These are phyloP conservation scores for Blastobotrys peoriensis DNA, from an alignment of 805 yeast genomes.

Conservation along the genomic window DNA sequence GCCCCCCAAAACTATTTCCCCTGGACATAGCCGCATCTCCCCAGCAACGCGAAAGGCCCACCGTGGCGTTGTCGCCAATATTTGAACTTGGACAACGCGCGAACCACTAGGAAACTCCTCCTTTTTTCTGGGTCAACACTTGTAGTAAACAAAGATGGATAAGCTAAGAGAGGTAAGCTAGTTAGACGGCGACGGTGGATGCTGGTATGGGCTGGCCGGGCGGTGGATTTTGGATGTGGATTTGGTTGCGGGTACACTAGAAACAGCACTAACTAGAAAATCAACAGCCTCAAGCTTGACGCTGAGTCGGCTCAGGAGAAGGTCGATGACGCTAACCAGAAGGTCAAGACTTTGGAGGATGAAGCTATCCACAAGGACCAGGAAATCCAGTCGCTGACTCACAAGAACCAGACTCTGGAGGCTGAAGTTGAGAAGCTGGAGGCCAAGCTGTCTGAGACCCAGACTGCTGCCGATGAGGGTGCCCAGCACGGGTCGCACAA, in stretches of 20 bases:
- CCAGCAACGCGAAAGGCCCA: not conserved
- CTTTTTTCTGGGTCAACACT: not conserved
- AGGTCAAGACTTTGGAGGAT: slow-evolving; percentile 87
- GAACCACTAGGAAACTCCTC: slow-evolving; percentile 2
- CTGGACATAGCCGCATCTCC: not conserved
- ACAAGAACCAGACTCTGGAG: slow-evolving; percentile 87
- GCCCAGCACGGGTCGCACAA: slow-evolving; percentile 81
- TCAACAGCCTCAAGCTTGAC: slow-evolving; percentile 83
- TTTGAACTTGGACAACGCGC: not conserved
- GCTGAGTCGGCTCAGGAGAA: slow-evolving; percentile 97
- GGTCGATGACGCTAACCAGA: slow-evolving; percentile 77
- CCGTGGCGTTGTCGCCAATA: not conserved
- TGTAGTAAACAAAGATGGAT: slow-evolving; percentile 34
- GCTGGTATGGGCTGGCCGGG: too few species aligned
- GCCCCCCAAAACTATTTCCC: too few species aligned
- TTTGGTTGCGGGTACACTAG: too few species aligned
- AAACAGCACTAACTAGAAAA: slow-evolving; percentile 45
- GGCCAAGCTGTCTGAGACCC: slow-evolving; percentile 63
- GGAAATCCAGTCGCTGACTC: slow-evolving; percentile 85
- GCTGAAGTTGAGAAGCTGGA: slow-evolving; percentile 71
- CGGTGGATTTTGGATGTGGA: not conserved
- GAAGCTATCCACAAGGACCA: slow-evolving; percentile 89
- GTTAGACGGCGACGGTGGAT: not conserved
- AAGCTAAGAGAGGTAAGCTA: slow-evolving; percentile 44
- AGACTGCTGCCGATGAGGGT: slow-evolving; percentile 86